Base-by-base conservation (phyloP, 2,329 filamentous ascomycete genomes). In the Colletotrichum sp. region DNA sequence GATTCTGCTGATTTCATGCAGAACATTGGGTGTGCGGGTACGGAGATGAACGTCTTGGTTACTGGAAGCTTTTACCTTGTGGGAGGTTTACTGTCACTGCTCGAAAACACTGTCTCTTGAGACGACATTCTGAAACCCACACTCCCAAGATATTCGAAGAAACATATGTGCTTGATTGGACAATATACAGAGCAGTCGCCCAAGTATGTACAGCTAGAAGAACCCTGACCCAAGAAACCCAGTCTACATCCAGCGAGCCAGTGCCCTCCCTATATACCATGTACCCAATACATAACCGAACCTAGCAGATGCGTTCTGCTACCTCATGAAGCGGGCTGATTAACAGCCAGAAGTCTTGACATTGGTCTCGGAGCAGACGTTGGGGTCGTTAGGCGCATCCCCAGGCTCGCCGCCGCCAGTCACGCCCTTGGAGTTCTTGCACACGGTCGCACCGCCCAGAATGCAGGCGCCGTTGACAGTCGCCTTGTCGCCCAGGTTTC, bases 331-430 rank as follows among this genome's bases (percentile, higher is more conserved):
- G 4, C 16, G 18, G 9, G 56, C 9, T 43, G 16, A 16, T 70
- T 70, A 74, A 61, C 71, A 74, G 14, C 71, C 71, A 36, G 71
- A 74, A 9, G 71, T 70, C 71, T 74, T n/a, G 59, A 74, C 71
- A n/a, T 36, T 21, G n/a, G 59, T 65, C 48, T 70, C 24, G 5
- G 61, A 56, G 28, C 71, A 74, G 43, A 74, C 55, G 4, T 36
- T 74, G 12, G 71, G 71, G 13, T 74, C 71, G 4, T 74, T 48
- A 28, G 43, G 36, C 14, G 71, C 71, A 13, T 65, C 43, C 3
- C 66, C 66, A 10, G 85, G 85, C 81, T 87, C 84, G 59, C 78
- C 78, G 36, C 82, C 83, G 34, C 79, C 82, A 21, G 78, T 73
- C 68, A 83, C 84, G 61, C 85, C 85, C 58, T 79, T 78, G 78